phyloP scores from a whole-genome alignment of 371 early-diverging fungal species.

The Basidiobolus heterosporus region DNA sequence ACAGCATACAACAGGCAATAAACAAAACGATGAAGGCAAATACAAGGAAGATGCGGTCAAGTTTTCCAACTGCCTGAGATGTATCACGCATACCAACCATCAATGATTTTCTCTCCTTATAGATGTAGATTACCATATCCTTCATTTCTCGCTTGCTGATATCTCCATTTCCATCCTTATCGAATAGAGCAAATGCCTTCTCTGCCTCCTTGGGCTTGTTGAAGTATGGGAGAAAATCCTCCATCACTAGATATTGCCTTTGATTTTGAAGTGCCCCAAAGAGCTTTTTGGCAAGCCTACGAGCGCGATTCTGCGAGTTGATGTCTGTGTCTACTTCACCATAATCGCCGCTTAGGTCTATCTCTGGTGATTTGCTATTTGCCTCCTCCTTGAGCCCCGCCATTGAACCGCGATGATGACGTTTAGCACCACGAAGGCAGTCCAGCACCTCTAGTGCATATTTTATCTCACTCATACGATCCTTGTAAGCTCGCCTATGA shows the following conservation, averaged over 20 bases:
- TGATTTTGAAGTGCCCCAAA: conserved; percentile 1
- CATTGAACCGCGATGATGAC: not conserved
- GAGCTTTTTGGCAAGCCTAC: conserved; percentile 2
- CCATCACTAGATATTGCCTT: conserved; percentile 13
- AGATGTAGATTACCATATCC: conserved; percentile 34
- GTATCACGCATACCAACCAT: conserved; percentile 39
- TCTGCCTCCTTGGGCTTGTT: conserved; percentile 26
- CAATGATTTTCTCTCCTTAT: conserved; percentile 44
- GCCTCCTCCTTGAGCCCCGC: not conserved
- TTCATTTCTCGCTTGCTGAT: conserved; percentile 41
- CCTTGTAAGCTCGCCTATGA: conserved; percentile 26
- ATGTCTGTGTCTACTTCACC: conserved; percentile 1
- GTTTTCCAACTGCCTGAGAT: conserved; percentile 48
- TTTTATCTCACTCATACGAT: conserved; percentile 14
- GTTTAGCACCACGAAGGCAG: conserved; percentile 1
- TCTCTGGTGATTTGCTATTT: not conserved
- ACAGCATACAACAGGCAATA: conserved; percentile 1
- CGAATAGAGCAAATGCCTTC: conserved; percentile 47
- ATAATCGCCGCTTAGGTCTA: not conserved
- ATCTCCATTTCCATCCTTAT: conserved; percentile 52
- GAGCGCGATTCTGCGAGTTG: conserved; percentile 5
- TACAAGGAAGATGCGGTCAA: conserved; percentile 36
- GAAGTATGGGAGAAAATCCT: conserved; percentile 36
- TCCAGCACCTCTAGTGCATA: conserved; percentile 7
- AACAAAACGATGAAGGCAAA: conserved; percentile 10